Evolutionary conservation across 208 protist species (phyloP).

Genomic region (Trypanosoma mega): DNA sequence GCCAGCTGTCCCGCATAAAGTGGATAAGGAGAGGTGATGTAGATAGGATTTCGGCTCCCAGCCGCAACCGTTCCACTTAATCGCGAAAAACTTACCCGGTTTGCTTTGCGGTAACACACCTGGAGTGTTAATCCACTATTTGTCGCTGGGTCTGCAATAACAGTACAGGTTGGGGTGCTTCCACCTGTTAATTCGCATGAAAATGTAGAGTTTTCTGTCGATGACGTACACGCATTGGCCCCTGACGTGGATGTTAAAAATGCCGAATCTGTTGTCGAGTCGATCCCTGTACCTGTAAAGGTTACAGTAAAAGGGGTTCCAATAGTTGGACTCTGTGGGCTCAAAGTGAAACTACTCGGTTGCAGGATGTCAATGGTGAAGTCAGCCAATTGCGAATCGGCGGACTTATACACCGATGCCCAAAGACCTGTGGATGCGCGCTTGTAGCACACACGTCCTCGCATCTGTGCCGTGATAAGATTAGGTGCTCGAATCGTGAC

Average conservation of each 20-base stretch:
- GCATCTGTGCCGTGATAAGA: conserved; percentile 42
- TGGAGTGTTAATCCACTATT: conserved; percentile 49
- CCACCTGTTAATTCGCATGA: conserved; percentile 10
- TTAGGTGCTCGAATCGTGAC: conserved; percentile 65
- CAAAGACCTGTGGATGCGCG: conserved; percentile 39
- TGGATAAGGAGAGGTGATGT: conserved; percentile 53
- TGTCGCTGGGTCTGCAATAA: conserved; percentile 50
- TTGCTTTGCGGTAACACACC: conserved; percentile 75
- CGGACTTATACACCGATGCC: conserved; percentile 47
- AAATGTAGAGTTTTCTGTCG: conserved; percentile 17
- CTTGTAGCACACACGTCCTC: conserved; percentile 80
- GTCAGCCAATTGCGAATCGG: conserved; percentile 32
- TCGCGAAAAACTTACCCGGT: conserved; percentile 51
- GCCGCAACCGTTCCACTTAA: conserved; percentile 48
- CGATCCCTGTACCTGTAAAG: conserved; percentile 65
- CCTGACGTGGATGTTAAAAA: conserved; percentile 47
- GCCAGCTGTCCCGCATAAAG: conserved; percentile 66
- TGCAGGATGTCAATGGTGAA: conserved; percentile 84
- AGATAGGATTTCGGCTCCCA: conserved; percentile 70
- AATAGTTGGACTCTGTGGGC: conserved; percentile 35
- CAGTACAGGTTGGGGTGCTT: conserved; percentile 42
- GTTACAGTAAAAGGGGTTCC: conserved; percentile 50
- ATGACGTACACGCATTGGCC: conserved; percentile 32
- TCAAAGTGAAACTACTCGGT: conserved; percentile 63
- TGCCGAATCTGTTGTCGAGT: conserved; percentile 47